phyloP scores from a whole-genome alignment of 768 basidiomycete genomes.

The Udeniomyces megalosporus region DNA sequence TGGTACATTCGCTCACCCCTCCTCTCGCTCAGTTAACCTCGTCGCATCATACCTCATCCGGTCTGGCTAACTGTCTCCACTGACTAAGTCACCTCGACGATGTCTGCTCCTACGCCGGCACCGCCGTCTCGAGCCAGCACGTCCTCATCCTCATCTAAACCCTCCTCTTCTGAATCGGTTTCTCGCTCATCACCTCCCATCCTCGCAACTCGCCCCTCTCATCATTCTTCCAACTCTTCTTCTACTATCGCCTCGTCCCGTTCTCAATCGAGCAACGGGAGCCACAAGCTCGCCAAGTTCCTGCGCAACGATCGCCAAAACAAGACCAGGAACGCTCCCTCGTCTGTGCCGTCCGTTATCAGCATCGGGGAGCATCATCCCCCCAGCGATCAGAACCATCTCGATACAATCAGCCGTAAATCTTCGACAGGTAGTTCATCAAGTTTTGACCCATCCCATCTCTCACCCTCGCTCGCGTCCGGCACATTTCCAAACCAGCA shows the following conservation, averaged over 20 bases:
- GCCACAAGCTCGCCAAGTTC: conserved; percentile 6
- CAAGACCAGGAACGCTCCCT: neutral
- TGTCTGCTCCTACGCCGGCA: conserved; percentile 31
- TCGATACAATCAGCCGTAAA: neutral
- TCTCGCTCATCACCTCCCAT: neutral
- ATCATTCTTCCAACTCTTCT: neutral
- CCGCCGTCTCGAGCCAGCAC: neutral
- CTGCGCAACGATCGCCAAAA: neutral
- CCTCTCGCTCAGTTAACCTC: conserved; percentile 24
- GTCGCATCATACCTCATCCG: conserved; percentile 28
- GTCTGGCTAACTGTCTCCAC: neutral
- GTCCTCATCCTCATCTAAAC: conserved; percentile 42
- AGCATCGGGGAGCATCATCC: no score
- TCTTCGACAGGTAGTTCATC: neutral
- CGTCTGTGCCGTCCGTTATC: neutral
- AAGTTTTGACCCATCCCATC: neutral
- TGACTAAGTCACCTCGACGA: conserved; percentile 32
- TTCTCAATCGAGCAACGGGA: neutral
- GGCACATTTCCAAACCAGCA: neutral
- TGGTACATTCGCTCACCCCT: no score
- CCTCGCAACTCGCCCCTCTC: neutral
- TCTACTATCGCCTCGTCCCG: neutral
- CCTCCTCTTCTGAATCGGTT: conserved; percentile 39
- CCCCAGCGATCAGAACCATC: no score
- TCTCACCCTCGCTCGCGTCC: neutral